A percentile compares a stretch with the other conserved stretches of the same genome.
phyloP scores from a whole-genome alignment of 2,329 filamentous ascomycete species.

The Mycosphaerella sp. region DNA sequence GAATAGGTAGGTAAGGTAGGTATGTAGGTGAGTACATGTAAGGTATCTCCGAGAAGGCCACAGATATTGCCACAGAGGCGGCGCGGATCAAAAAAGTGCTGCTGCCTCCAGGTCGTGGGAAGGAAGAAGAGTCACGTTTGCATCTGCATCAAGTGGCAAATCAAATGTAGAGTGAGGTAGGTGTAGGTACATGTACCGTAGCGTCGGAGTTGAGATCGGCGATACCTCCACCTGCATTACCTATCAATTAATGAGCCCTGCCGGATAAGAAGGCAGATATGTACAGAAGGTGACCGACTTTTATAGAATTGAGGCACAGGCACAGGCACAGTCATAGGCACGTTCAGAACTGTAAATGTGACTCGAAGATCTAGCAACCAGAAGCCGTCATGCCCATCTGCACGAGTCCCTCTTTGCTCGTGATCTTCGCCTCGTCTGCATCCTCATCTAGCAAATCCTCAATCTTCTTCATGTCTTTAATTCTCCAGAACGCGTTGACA shows the following conservation, averaged over 20 bases:
- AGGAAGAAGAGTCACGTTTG: not conserved
- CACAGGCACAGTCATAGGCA: too few relatives aligned
- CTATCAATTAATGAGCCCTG: too few relatives aligned
- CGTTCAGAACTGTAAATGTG: too few relatives aligned
- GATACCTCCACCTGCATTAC: too few relatives aligned
- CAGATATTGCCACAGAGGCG: not conserved
- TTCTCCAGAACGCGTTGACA: conserved; percentile 68
- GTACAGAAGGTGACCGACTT: too few relatives aligned
- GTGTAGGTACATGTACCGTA: not conserved
- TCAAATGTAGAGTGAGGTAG: not conserved
- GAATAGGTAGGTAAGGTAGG: too few relatives aligned
- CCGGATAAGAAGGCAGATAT: too few relatives aligned
- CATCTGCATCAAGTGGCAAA: conserved; percentile 1
- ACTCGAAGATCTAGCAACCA: conserved; percentile 4
- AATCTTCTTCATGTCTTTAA: conserved; percentile 61
- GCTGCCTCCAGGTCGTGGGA: not conserved
- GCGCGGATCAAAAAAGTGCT: not conserved
- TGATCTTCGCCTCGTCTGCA: conserved; percentile 23
- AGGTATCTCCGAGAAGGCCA: conserved; percentile 2
- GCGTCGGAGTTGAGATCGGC: not conserved
- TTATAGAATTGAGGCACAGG: too few relatives aligned
- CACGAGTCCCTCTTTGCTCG: conserved; percentile 3
- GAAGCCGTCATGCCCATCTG: conserved; percentile 7
- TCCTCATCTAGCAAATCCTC: conserved; percentile 53
- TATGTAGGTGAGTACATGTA: too few relatives aligned